A percentile compares a stretch with the other conserved stretches of the same genome.
Evolutionary conservation across 1,284 basidiomycete genomes (phyloP).

Genomic region (Melampsora larici-populina): DNA sequence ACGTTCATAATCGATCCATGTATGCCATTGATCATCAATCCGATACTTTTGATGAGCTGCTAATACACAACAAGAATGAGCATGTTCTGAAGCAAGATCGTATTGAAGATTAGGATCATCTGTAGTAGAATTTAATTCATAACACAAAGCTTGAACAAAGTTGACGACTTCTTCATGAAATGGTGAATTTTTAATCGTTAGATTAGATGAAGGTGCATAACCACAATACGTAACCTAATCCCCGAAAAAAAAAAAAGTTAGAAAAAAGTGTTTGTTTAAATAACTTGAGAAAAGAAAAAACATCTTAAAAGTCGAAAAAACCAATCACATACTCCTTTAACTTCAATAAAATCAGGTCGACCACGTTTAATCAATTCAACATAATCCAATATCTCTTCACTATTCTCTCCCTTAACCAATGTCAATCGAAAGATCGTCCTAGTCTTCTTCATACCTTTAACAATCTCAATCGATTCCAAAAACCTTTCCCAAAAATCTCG

Average conservation of each 20-base stretch:
- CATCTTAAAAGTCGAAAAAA: too few species aligned
- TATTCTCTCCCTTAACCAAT: constrained; percentile 44
- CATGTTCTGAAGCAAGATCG: constrained; percentile 44
- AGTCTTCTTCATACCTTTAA: constrained; percentile 17
- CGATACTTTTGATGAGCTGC: constrained; percentile 41
- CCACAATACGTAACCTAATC: constrained; percentile 44
- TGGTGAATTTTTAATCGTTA: constrained; percentile 45
- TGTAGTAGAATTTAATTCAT: constrained; percentile 17
- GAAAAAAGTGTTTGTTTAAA: too few species aligned
- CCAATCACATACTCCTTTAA: constrained; percentile 36
- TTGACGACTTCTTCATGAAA: constrained; percentile 44
- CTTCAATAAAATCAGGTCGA: constrained; percentile 44
- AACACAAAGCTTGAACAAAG: constrained; percentile 33
- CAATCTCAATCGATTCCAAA: constrained; percentile 41
- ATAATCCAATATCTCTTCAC: constrained; percentile 42
- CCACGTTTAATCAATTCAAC: constrained; percentile 37
- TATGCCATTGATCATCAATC: constrained; percentile 42
- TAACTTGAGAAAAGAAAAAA: too few species aligned
- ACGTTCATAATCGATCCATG: constrained; percentile 45
- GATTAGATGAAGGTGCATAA: constrained; percentile 38
- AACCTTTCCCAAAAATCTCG: constrained; percentile 45
- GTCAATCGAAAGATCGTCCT: constrained; percentile 44
- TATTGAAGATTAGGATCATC: constrained; percentile 13
- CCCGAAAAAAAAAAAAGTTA: not conserved
- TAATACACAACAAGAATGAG: constrained; percentile 44